Percentiles rank a stretch among this genome's conserved stretches.
Evolutionary conservation across 1,139 yeast species (phyloP).

Genomic region (Geotrichum cucujoidarum): DNA sequence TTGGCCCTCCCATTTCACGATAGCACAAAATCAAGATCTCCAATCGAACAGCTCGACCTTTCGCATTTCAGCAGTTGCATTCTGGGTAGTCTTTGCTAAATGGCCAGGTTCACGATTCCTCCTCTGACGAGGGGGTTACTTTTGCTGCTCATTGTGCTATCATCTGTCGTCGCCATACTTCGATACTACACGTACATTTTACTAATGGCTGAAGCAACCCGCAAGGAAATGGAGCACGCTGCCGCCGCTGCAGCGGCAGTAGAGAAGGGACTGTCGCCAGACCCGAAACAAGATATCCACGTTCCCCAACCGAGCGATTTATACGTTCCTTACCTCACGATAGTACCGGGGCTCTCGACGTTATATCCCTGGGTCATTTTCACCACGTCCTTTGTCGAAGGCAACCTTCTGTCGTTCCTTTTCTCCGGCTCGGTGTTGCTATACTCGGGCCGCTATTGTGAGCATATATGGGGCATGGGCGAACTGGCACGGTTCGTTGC

Average conservation of each 20-base stretch:
- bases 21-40: not conserved
- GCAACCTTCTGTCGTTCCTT: conserved; percentile 48
- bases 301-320: conserved; percentile 33
- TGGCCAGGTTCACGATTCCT: conserved; percentile 35
- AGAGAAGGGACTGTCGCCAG: not conserved
- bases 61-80: not conserved
- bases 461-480: conserved; percentile 52
- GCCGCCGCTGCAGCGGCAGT: not conserved
- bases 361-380: conserved; percentile 71
- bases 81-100: no score
- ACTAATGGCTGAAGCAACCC: conserved; percentile 16
- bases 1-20: not conserved
- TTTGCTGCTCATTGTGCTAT: conserved; percentile 32
- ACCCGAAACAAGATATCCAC: not conserved
- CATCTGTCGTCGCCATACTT: conserved; percentile 35
- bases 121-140: conserved; percentile 39
- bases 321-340: conserved; percentile 58
- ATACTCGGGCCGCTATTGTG: conserved; percentile 51
- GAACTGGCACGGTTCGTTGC: conserved; percentile 58
- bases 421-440: conserved; percentile 48
- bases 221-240: conserved; percentile 12
- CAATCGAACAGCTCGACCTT: not conserved
- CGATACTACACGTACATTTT: conserved; percentile 28
- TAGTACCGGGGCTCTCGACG: conserved; percentile 61
- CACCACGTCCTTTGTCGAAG: conserved; percentile 69